Evolutionary conservation across 306 rosid genomes (phyloP).

Genomic region (Acacia confusa): DNA sequence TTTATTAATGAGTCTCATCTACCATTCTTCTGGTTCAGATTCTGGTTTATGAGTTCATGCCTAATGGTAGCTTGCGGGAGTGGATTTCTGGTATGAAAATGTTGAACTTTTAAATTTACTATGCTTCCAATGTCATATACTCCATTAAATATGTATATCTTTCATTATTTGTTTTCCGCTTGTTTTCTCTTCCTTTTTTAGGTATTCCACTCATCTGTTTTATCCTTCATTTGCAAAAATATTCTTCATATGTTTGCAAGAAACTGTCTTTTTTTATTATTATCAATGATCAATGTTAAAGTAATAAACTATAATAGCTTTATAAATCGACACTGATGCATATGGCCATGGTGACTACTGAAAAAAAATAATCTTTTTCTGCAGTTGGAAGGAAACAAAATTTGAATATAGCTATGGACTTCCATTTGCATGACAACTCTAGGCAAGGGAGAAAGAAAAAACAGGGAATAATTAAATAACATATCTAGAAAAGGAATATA

Average conservation of each 20-base stretch:
- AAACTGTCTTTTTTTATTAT: neutral
- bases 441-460: slow-evolving; percentile 13
- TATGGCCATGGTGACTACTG: neutral
- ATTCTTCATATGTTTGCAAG: neutral
- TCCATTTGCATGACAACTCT: neutral
- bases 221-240: slow-evolving; percentile 18
- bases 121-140: neutral
- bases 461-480: neutral
- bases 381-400: neutral
- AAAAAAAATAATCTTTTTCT: neutral
- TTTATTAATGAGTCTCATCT: slow-evolving; percentile 31
- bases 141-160: neutral
- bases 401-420: neutral
- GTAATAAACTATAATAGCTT: neutral
- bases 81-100: slow-evolving; percentile 71
- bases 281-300: neutral
- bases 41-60: slow-evolving; percentile 90
- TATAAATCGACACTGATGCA: neutral
- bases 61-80: slow-evolving; percentile 81
- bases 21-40: slow-evolving; percentile 57
- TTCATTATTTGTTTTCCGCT: slow-evolving; percentile 12
- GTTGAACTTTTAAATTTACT: slow-evolving; percentile 1
- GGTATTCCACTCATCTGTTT: neutral
- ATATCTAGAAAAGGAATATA: neutral
- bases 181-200: slow-evolving; percentile 6